Conservation (phyloP, 169 alveolate species). For the Cryptosporidium parvum region DNA sequence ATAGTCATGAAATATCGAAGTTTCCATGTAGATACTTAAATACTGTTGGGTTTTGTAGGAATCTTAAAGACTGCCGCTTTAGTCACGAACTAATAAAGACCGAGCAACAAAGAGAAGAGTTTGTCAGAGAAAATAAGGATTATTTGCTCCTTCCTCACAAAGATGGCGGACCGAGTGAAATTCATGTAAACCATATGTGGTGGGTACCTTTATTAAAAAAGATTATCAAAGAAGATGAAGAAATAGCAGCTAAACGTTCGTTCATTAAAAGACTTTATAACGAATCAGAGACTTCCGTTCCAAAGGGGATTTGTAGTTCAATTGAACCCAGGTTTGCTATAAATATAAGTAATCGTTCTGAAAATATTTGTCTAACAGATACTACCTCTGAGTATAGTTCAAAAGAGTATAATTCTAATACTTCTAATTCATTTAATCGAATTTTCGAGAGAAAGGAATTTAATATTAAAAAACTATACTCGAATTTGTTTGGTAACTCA, state of each 20-base stretch:
- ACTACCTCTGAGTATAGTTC: not conserved
- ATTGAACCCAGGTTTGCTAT: not conserved
- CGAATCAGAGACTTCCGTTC: conserved; percentile 35
- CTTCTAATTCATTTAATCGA: not conserved
- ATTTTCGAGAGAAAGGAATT: not conserved
- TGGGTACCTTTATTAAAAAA: conserved; percentile 60
- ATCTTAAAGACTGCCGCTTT: conserved; percentile 57
- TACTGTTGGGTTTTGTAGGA: conserved; percentile 70
- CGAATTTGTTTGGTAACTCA: not conserved
- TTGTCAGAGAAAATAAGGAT: conserved; percentile 69
- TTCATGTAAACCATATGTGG: conserved; percentile 41
- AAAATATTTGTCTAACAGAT: not conserved
- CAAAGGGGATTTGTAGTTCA: conserved; percentile 40
- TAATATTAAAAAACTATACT: conserved; percentile 3
- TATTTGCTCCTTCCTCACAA: conserved; percentile 55
- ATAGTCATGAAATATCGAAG: conserved; percentile 63
- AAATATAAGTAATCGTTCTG: not conserved
- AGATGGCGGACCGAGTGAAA: conserved; percentile 60
- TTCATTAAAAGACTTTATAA: conserved; percentile 31
- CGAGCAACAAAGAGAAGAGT: conserved; percentile 51
- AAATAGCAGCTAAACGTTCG: not conserved
- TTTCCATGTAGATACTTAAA: conserved; percentile 72
- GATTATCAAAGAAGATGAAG: conserved; percentile 46
- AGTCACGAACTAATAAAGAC: conserved; percentile 42
- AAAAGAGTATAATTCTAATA: not conserved